These are phyloP conservation scores for Azolla pinnata DNA, from an alignment of 75 land plant genomes.

Conservation along the genomic window DNA sequence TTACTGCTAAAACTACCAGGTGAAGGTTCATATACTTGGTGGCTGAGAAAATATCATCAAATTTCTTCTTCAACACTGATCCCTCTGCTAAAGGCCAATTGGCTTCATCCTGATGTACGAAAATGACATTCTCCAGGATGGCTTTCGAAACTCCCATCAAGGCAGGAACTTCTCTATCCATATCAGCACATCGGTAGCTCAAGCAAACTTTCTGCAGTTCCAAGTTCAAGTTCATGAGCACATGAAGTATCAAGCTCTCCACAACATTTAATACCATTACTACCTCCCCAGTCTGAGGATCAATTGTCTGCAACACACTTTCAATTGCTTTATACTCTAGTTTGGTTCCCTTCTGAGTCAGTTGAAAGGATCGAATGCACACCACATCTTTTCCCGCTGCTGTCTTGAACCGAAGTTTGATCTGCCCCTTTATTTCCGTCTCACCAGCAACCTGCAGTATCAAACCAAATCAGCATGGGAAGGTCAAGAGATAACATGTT, in stretches of 20 bases:
- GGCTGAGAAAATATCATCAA: conserved; percentile 97
- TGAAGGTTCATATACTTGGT: no score
- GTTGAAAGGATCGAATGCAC: conserved; percentile 91
- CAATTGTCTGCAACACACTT: conserved; percentile 89
- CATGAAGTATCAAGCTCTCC: no score
- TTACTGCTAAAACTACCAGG: no score
- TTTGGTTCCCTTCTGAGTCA: conserved; percentile 93
- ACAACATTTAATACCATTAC: no score
- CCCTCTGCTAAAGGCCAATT: conserved; percentile 96
- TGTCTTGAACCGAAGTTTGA: conserved; percentile 90
- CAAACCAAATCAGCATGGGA: not conserved
- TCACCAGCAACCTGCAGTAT: conserved; percentile 75
- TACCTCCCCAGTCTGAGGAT: conserved; percentile 87
- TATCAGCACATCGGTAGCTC: conserved; percentile 97
- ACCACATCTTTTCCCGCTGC: conserved; percentile 96
- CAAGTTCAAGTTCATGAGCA: no score
- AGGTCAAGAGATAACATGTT: not conserved
- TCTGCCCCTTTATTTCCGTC: conserved; percentile 95
- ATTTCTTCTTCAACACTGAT: conserved; percentile 83
- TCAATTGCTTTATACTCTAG: conserved; percentile 98
- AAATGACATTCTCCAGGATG: conserved; percentile 89
- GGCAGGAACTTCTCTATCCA: conserved; percentile 95
- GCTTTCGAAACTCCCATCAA: conserved; percentile 99
- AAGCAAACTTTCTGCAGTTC: conserved; percentile 84
- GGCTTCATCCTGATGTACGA: conserved; percentile 98